These are phyloP conservation scores for Alternaria sp. DNA, from an alignment of 2,329 filamentous ascomycete species.

Conservation along the genomic window DNA sequence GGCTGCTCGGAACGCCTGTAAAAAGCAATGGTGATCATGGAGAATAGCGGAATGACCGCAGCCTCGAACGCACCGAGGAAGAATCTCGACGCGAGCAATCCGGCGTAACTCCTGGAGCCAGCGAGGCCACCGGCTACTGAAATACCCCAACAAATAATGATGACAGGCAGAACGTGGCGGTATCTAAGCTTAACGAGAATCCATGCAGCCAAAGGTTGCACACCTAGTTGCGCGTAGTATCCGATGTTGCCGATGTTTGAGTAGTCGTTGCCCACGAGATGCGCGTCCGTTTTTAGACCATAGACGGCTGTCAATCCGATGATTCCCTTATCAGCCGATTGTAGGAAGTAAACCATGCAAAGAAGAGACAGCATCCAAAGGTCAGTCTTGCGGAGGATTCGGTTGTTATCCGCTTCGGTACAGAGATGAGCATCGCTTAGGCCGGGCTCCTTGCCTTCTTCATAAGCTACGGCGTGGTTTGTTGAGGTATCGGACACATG, in stretches of 20 bases:
- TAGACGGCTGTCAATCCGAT: slow-evolving; percentile 63
- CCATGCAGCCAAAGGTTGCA: slow-evolving; percentile 61
- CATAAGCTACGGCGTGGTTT: slow-evolving; percentile 28
- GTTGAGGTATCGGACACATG: slow-evolving; percentile 22
- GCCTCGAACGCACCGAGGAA: slow-evolving; percentile 40
- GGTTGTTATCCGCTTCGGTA: slow-evolving; percentile 33
- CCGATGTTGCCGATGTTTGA: slow-evolving; percentile 59
- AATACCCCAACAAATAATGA: slow-evolving; percentile 60
- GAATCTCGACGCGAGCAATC: slow-evolving; percentile 33
- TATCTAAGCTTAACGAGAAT: slow-evolving; percentile 58
- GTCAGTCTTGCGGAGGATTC: slow-evolving; percentile 35
- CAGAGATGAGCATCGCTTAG: slow-evolving; percentile 32
- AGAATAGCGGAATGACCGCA: slow-evolving; percentile 37
- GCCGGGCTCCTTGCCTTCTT: slow-evolving; percentile 28
- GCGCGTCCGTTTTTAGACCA: slow-evolving; percentile 51
- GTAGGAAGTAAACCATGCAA: slow-evolving; percentile 38
- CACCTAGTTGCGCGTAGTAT: slow-evolving; percentile 61
- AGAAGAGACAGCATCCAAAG: slow-evolving; percentile 35
- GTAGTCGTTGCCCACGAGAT: slow-evolving; percentile 57
- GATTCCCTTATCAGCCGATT: slow-evolving; percentile 60
- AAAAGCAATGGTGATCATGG: slow-evolving; percentile 39
- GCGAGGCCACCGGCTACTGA: slow-evolving; percentile 37
- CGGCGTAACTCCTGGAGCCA: slow-evolving; percentile 32
- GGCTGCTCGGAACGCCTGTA: slow-evolving; percentile 36
- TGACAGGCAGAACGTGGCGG: slow-evolving; percentile 33